These are phyloP conservation scores for Naganishia cerealis DNA, from an alignment of 1,284 basidiomycete genomes.

Conservation along the genomic window DNA sequence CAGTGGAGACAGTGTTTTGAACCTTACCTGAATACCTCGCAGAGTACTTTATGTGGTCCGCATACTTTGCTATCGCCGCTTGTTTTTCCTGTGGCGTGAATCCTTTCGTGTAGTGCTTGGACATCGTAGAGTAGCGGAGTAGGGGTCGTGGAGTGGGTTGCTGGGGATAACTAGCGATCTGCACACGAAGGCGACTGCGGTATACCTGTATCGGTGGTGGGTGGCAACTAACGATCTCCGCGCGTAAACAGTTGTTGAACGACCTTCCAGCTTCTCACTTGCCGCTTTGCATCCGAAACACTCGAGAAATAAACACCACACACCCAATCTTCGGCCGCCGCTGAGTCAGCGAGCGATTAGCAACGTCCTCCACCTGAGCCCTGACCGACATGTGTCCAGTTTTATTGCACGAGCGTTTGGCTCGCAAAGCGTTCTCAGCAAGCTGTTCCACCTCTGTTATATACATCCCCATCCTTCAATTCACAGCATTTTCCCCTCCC, in stretches of 20 bases:
- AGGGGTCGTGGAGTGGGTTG: not conserved
- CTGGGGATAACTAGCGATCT: not conserved
- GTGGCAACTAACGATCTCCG: not conserved
- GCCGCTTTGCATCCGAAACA: slow-evolving; percentile 21
- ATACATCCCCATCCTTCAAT: not conserved
- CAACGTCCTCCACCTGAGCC: slow-evolving; percentile 18
- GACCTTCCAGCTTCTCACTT: slow-evolving; percentile 11
- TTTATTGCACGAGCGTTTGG: not conserved
- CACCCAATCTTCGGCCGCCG: slow-evolving; percentile 4
- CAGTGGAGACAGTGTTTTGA: not conserved
- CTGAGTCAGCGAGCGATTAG: slow-evolving; percentile 13
- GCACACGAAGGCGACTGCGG: not conserved
- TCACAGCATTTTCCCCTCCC: not conserved
- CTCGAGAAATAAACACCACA: not conserved
- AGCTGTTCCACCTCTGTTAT: not conserved
- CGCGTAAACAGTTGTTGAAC: slow-evolving; percentile 24
- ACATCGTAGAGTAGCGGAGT: slow-evolving; percentile 39
- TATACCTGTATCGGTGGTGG: not conserved
- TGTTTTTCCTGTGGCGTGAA: slow-evolving; percentile 51
- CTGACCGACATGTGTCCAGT: slow-evolving; percentile 10
- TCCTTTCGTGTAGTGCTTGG: slow-evolving; percentile 47
- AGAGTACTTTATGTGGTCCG: slow-evolving; percentile 51
- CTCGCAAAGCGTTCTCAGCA: not conserved
- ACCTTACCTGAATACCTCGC: slow-evolving; percentile 44
- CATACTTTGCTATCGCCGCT: slow-evolving; percentile 52